Percentiles rank a stretch among this genome's conserved stretches.
Conservation (phyloP, 2,329 filamentous ascomycete species). For the Atkinsonella texensis region DNA sequence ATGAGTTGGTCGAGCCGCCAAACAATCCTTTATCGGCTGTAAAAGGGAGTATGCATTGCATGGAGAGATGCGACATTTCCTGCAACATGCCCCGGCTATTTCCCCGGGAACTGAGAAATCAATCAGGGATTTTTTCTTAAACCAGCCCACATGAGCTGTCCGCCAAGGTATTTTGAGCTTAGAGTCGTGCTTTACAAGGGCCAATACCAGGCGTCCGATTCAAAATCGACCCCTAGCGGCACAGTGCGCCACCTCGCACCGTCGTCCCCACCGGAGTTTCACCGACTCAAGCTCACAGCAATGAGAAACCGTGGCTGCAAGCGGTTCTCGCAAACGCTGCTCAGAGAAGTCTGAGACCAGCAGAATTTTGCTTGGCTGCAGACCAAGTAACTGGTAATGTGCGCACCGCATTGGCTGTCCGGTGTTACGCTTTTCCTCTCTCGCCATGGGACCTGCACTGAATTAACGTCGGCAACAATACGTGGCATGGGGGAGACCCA, state of each 20-base stretch:
- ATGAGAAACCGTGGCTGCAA: conserved; percentile 5
- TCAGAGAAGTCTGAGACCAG: conserved; percentile 6
- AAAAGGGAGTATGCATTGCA: background rate
- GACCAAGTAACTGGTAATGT: background rate
- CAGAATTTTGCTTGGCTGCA: conserved; percentile 1
- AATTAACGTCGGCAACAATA: background rate
- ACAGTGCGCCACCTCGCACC: conserved; percentile 6
- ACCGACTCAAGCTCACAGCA: background rate
- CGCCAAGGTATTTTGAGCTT: background rate
- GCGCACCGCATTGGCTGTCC: background rate
- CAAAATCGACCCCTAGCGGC: background rate
- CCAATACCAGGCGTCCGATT: background rate
- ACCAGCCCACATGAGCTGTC: background rate
- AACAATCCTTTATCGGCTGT: background rate
- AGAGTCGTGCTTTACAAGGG: background rate
- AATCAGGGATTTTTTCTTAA: background rate
- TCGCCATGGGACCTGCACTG: background rate
- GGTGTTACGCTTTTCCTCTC: background rate
- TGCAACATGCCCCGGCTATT: too few relatives aligned
- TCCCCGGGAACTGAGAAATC: background rate
- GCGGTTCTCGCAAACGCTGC: conserved; percentile 5
- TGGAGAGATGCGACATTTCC: background rate
- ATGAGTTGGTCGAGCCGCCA: too few relatives aligned
- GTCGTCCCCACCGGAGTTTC: background rate
- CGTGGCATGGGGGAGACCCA: background rate